Conservation (phyloP, 1,139 yeast genomes). For the Geotrichum reessii region DNA sequence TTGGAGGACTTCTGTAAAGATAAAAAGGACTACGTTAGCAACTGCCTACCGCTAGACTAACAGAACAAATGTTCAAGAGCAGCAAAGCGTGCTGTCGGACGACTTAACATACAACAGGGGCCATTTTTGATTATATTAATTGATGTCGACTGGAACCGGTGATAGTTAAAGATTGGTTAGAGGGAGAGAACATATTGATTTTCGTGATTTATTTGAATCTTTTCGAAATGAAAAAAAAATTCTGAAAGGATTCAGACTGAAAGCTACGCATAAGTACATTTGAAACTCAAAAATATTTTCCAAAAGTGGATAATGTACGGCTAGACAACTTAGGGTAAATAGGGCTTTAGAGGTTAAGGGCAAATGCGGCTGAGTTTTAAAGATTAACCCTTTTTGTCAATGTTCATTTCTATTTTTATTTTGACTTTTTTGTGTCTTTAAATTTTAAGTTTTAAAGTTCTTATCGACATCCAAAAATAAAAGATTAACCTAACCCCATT, state of each 20-base stretch:
- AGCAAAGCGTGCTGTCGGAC: conserved; percentile 26
- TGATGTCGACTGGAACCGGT: conserved; percentile 11
- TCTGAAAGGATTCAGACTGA: neutral
- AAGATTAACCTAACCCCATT: neutral
- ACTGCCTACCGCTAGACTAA: conserved; percentile 41
- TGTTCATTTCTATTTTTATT: neutral
- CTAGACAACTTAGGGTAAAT: neutral
- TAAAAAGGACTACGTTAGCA: conserved; percentile 34
- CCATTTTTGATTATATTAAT: conserved; percentile 47
- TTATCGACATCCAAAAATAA: neutral
- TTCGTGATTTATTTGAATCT: neutral
- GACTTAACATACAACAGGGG: conserved; percentile 74
- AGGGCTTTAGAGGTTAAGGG: neutral
- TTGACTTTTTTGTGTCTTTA: neutral
- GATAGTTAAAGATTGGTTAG: neutral
- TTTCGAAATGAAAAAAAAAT: neutral
- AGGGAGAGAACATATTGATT: neutral
- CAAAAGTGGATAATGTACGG: neutral
- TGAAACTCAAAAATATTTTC: neutral
- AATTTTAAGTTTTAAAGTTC: neutral
- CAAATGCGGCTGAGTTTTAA: neutral
- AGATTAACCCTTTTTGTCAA: neutral
- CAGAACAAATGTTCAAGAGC: conserved; percentile 25
- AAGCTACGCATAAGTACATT: neutral
- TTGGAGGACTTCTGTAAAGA: conserved; percentile 61